These are phyloP conservation scores for Aureobasidium lini DNA, from an alignment of 2,329 filamentous ascomycete genomes.

Conservation along the genomic window DNA sequence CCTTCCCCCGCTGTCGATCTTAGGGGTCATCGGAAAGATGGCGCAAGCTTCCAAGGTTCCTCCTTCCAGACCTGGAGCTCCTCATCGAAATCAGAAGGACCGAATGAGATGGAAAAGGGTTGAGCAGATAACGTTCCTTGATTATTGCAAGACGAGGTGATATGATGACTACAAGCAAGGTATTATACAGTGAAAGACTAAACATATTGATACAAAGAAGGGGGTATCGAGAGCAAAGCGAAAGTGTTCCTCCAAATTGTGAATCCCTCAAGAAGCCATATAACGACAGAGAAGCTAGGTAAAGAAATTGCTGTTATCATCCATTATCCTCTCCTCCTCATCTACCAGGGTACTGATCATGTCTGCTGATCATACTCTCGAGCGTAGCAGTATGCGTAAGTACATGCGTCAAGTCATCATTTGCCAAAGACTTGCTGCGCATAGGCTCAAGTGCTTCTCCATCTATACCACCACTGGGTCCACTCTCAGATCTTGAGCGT, in stretches of 20 bases:
- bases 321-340: neutral
- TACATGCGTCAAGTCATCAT: conserved; percentile 21
- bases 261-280: no score
- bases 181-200: no score
- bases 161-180: no score
- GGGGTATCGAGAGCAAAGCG: neutral
- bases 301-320: neutral
- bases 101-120: no score
- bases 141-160: no score
- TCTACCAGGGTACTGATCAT: conserved; percentile 35
- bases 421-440: conserved; percentile 19
- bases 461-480: neutral
- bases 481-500: conserved; percentile 17
- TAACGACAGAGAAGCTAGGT: neutral
- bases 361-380: conserved; percentile 32
- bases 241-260: neutral
- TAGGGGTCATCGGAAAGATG: neutral
- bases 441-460: neutral
- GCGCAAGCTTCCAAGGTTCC: no score
- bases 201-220: neutral
- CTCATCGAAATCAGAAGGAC: no score
- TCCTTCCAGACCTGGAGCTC: no score
- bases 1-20: conserved; percentile 4
- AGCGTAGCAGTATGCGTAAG: conserved; percentile 26
- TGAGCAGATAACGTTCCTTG: no score